Conservation (phyloP, 345 rosid species). For the Laguncularia racemosa region DNA sequence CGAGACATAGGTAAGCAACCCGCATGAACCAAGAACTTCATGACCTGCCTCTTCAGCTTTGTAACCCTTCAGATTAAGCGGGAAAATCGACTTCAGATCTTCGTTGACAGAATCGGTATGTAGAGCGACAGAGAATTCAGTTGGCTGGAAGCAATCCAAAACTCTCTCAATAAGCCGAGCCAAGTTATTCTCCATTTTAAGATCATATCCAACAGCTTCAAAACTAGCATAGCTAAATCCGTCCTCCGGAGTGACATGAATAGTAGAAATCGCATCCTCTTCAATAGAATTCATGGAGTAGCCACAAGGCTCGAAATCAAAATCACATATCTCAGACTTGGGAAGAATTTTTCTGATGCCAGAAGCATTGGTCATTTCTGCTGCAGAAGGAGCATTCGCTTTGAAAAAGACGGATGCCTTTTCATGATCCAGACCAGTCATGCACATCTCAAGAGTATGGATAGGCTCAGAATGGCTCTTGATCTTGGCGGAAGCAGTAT, state of each 20-base stretch:
- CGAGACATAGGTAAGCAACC: constrained; percentile 34
- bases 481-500: constrained; percentile 56
- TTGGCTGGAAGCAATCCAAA: constrained; percentile 65
- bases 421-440: constrained; percentile 79
- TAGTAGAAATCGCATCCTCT: constrained; percentile 68
- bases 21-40: constrained; percentile 37
- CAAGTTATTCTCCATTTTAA: constrained; percentile 23
- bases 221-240: constrained; percentile 98
- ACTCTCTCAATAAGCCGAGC: constrained; percentile 58
- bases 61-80: constrained; percentile 39
- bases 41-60: constrained; percentile 21
- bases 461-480: constrained; percentile 12
- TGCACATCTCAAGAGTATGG: constrained; percentile 87
- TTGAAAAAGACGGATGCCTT: constrained; percentile 72
- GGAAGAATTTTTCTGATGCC: constrained; percentile 91
- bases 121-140: constrained; percentile 66
- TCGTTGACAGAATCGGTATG: constrained; percentile 29
- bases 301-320: constrained; percentile 94
- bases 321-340: constrained; percentile 76
- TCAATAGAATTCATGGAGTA: constrained; percentile 97
- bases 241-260: constrained; percentile 90
- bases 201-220: constrained; percentile 76
- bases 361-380: constrained; percentile 58
- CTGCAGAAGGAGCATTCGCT: constrained; percentile 35
- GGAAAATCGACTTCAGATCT: constrained; percentile 25